Evolutionary conservation across 2,329 filamentous ascomycete species (phyloP), one percentile per base, ranked within the genome.

Genomic region (Aspergillus thermomutatus): DNA sequence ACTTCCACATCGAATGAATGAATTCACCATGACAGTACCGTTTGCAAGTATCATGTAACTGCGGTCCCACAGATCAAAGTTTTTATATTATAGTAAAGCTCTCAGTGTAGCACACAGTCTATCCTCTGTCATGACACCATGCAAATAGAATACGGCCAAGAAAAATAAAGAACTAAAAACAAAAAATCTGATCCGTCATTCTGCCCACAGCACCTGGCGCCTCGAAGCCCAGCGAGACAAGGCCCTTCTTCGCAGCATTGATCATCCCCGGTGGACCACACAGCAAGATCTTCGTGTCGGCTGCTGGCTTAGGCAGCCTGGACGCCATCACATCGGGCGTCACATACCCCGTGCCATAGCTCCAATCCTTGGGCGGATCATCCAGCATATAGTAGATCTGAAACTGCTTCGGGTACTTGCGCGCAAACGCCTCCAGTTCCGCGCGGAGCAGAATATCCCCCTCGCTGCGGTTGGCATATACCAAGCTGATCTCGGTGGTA

Each of bases 261-360:
- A 87, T 72, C 83, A 87, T 83, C 0, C 79, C 80, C 0, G 84
- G 84, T 0, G 85, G 85, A 0, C 85, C 85, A 61, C 85, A 87
- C 1, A 87, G 69, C 73, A 86, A 73, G 4, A 84, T 66, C 67
- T 84, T 86, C 1, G 77, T 76, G 14, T 82, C 79, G 0, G 64
- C 46, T 0, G 71, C 72, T 0, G 83, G 71, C 0, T 64, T 59
- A 1, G 84, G 83, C 49, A 87, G 71, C 34, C 66, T 74, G 56
- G 82, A 74, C 50, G 71, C 63, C 64, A 87, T 78, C 37, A 84
- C 65, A 0, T 81, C 77, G 47, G 75, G 74, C 0, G 78, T 84
- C 1, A 86, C 78, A 55, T 75, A 82, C 0, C 84, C 84, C 0
- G 61, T 70, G 1, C 78, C 79, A 43, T 74, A 76, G 1, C 67